Percentiles rank a stretch among this genome's conserved stretches.
phyloP scores from a whole-genome alignment of 345 rosid species.

The Excoecaria cochinchinensis region DNA sequence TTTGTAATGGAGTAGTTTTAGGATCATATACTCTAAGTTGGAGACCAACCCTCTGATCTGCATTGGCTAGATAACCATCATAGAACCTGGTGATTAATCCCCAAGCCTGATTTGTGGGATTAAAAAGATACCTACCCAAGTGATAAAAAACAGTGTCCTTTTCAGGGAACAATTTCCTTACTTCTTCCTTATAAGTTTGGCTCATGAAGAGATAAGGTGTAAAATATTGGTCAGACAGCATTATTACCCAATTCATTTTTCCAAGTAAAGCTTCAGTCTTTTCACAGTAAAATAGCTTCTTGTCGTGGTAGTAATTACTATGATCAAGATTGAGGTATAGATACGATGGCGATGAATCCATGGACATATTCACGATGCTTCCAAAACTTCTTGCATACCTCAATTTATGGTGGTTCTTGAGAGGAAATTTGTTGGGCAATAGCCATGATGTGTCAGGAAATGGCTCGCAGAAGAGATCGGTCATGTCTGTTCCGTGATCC shows the following conservation, averaged over 20 bases:
- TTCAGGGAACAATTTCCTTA: conserved; percentile 23
- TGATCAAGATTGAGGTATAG: conserved; percentile 16
- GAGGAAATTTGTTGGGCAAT: conserved; percentile 15
- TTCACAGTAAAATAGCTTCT: conserved; percentile 21
- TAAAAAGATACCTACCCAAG: conserved; percentile 24
- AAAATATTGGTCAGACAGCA: conserved; percentile 25
- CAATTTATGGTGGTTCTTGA: not conserved
- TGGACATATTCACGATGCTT: not conserved
- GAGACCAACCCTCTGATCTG: conserved; percentile 27
- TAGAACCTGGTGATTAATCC: conserved; percentile 24
- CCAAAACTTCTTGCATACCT: not conserved
- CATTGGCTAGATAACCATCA: conserved; percentile 16
- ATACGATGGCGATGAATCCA: not conserved
- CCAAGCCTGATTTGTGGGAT: conserved; percentile 28
- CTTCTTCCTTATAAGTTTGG: conserved; percentile 14
- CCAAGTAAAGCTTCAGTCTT: conserved; percentile 9
- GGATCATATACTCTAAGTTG: conserved; percentile 21
- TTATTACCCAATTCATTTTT: conserved; percentile 14
- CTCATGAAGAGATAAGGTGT: conserved; percentile 20
- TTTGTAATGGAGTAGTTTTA: not conserved
- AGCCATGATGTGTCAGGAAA: conserved; percentile 29
- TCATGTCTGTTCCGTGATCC: conserved; percentile 18
- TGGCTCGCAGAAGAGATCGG: conserved; percentile 29
- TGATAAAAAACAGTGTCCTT: conserved; percentile 20
- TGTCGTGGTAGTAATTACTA: conserved; percentile 4